Base-by-base conservation (phyloP, 768 basidiomycete genomes). In the Rhodotorula sphaerocarpa region DNA sequence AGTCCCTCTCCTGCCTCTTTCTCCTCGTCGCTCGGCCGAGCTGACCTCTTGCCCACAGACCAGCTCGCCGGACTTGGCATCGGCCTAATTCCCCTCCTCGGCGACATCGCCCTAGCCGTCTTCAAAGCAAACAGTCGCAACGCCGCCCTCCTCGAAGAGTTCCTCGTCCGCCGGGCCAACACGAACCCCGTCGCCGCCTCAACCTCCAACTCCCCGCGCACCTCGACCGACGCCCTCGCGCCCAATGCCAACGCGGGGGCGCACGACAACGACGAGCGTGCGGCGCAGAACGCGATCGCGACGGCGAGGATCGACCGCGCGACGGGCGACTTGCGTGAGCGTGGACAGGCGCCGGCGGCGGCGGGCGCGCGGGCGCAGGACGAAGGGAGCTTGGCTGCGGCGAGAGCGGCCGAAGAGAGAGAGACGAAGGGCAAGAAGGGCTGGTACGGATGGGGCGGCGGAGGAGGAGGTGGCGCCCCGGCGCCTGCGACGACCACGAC, bases 101-200 rank as follows among this genome's bases (percentile, higher is more conserved):
- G 91, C 6, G 88, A 91, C 75, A 69, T 95, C 31, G 71, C 84
- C 2, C 75, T 91, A 41, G 66, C 66, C 14, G 75, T 82, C 5
- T 93, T 79, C 79, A 92, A 90, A 73, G 84, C 90, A 25, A 96
- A 96, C 75, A 86, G 84, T 21, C 80, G 92, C 63, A 95, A 96
- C 81, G 58, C 59, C 3, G 62, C 59, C 9, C 77, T 95, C 51
- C 79, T 96, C 50, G 89, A 92, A 72, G 88, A 90, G 74, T 90
- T 82, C 75, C 76, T 95, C 45, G 43, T 68, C 30, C 47, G 47
- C 5, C 62, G 67, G 30, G 57, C 67, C 0, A 39, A 31, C 3
- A 36, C 52, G n/a, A n/a, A n/a, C n/a, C n/a, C n/a, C n/a, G n/a
- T n/a, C n/a, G n/a, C n/a, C n/a, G n/a, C n/a, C n/a, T n/a, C n/a